These are phyloP conservation scores for Pistacia atlantica DNA, from an alignment of 345 rosid species.

Conservation along the genomic window DNA sequence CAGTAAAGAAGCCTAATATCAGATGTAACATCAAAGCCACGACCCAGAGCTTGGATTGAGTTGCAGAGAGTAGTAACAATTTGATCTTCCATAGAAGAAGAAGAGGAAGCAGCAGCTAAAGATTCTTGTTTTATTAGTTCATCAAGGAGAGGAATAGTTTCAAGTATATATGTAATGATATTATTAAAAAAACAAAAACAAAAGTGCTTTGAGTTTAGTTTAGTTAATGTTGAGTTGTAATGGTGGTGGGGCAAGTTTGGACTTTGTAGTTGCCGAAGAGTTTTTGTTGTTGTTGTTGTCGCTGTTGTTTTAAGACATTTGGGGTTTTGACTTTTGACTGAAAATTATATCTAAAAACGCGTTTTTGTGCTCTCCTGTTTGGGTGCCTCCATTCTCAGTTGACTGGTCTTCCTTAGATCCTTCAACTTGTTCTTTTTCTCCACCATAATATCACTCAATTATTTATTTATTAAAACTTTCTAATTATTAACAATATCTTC, in stretches of 20 bases:
- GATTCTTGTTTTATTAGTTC: background rate
- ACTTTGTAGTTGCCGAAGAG: conserved; percentile 26
- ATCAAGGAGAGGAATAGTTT: conserved; percentile 14
- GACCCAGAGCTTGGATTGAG: conserved; percentile 94
- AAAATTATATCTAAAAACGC: conserved; percentile 44
- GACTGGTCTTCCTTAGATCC: conserved; percentile 51
- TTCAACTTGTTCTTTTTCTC: conserved; percentile 2
- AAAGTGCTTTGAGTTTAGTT: background rate
- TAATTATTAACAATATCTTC: no score
- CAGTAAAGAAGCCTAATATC: conserved; percentile 92
- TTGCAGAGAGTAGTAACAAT: conserved; percentile 70
- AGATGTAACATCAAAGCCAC: conserved; percentile 93
- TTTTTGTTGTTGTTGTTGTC: background rate
- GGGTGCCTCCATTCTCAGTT: conserved; percentile 38
- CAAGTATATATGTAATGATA: background rate
- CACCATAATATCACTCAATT: no score
- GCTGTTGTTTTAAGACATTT: conserved; percentile 8
- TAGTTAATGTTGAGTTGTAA: background rate
- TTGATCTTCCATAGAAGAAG: conserved; percentile 38
- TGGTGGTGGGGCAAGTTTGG: conserved; percentile 17
- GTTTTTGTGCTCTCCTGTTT: conserved; percentile 24
- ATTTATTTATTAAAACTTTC: no score
- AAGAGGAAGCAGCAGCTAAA: background rate
- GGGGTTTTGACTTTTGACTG: conserved; percentile 39
- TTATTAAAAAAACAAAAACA: background rate